These are phyloP conservation scores for Eucalyptus coolabah DNA, from an alignment of 345 rosid genomes.

Conservation along the genomic window DNA sequence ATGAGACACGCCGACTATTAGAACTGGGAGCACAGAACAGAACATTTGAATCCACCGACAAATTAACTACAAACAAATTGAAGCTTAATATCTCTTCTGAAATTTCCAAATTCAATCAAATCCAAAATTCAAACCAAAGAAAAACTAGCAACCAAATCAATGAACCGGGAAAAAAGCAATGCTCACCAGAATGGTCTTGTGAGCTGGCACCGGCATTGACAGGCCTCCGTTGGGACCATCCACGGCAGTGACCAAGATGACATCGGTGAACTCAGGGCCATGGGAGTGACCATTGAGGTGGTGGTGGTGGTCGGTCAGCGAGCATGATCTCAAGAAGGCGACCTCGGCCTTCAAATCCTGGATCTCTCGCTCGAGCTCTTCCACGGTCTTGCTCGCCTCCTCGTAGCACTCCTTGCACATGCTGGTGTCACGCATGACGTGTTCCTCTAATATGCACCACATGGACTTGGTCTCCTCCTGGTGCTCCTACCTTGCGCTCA, in stretches of 20 bases:
- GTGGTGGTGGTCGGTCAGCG: conserved; percentile 19
- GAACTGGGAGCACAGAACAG: not conserved
- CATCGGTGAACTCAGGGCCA: conserved; percentile 28
- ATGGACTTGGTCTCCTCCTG: not conserved
- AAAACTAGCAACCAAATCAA: not conserved
- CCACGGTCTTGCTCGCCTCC: conserved; percentile 31
- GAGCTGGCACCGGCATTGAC: conserved; percentile 44
- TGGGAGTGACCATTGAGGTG: not conserved
- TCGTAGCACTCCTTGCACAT: conserved; percentile 62
- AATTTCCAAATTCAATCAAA: not conserved
- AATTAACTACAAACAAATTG: not conserved
- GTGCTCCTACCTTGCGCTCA: not conserved
- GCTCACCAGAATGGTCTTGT: conserved; percentile 61
- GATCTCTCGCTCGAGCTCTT: conserved; percentile 2
- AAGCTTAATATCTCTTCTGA: not conserved
- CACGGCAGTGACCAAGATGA: not conserved
- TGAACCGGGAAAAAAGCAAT: not conserved
- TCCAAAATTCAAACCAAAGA: not conserved
- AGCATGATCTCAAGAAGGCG: conserved; percentile 1
- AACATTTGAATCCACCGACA: not conserved
- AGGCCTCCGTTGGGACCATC: conserved; percentile 5
- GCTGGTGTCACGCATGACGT: conserved; percentile 35
- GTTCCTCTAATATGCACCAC: conserved; percentile 60
- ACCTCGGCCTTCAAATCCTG: not conserved
- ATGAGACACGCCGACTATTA: not conserved